These are phyloP conservation scores for Auriculariales sp. DNA, from an alignment of 768 basidiomycete species.

Conservation along the genomic window DNA sequence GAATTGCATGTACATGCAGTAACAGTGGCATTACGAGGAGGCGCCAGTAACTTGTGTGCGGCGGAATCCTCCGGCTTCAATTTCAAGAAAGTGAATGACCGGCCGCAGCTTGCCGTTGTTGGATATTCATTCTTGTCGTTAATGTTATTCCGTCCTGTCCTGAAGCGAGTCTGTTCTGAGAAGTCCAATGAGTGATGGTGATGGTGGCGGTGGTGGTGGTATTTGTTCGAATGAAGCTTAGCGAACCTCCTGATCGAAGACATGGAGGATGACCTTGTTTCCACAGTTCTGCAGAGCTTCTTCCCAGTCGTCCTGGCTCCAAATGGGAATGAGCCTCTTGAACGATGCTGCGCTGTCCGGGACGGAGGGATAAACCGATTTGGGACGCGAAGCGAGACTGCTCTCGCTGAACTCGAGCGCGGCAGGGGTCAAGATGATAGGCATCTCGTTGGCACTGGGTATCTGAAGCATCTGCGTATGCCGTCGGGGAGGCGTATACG, in stretches of 20 bases:
- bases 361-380: slow-evolving; percentile 19
- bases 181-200: no score
- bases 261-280: slow-evolving; percentile 42
- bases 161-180: no score
- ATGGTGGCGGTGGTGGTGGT: no score
- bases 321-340: slow-evolving; percentile 26
- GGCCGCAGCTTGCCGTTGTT: no score
- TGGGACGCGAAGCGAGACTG: slow-evolving; percentile 17
- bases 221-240: background rate
- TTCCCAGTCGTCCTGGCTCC: slow-evolving; percentile 48
- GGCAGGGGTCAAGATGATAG: slow-evolving; percentile 3
- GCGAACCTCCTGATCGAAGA: slow-evolving; percentile 26
- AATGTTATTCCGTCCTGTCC: no score
- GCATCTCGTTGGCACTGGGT: background rate
- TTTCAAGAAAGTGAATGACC: no score
- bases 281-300: slow-evolving; percentile 27
- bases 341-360: slow-evolving; percentile 8
- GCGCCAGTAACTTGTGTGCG: no score
- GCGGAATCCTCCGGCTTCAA: no score
- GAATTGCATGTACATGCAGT: no score
- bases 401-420: slow-evolving; percentile 9
- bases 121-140: no score
- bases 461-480: no score
- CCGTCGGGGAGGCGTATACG: slow-evolving; percentile 27
- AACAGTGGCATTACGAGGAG: no score